phyloP scores from a whole-genome alignment of 768 basidiomycete genomes.

The Wakefieldia striispora region DNA sequence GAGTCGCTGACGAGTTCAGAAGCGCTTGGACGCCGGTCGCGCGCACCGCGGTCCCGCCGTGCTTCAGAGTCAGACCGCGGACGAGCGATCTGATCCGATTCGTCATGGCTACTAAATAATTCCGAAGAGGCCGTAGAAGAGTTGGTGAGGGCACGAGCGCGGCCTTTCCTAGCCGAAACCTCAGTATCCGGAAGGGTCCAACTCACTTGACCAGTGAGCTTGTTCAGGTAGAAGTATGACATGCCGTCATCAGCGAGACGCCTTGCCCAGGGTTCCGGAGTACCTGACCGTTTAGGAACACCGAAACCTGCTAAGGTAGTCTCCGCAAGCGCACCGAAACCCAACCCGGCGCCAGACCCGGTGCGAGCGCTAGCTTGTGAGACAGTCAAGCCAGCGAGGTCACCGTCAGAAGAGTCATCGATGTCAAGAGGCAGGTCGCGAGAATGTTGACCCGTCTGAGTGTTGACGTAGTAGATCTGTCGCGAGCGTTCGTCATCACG shows the following conservation, averaged over 20 bases:
- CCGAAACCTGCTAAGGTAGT: constrained; percentile 56
- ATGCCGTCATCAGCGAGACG: constrained; percentile 79
- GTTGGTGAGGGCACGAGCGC: constrained; percentile 32
- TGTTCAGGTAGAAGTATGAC: constrained; percentile 80
- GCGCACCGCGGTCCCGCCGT: constrained; percentile 25
- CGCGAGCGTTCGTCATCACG: neutral
- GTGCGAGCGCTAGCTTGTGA: constrained; percentile 57
- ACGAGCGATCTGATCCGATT: constrained; percentile 22
- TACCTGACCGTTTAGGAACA: constrained; percentile 52
- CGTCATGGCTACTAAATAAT: constrained; percentile 20
- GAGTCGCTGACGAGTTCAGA: constrained; percentile 62
- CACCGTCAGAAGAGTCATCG: constrained; percentile 63
- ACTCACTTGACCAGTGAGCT: constrained; percentile 58
- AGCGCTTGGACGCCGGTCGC: constrained; percentile 30
- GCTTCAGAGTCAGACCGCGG: constrained; percentile 36
- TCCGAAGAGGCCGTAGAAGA: constrained; percentile 35
- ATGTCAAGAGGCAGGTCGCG: constrained; percentile 79
- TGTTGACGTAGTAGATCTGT: constrained; percentile 95
- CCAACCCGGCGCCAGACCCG: constrained; percentile 52
- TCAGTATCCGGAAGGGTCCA: constrained; percentile 64
- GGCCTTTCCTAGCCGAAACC: constrained; percentile 26
- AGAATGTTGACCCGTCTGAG: constrained; percentile 78
- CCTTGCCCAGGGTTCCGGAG: constrained; percentile 81
- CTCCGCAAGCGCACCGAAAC: constrained; percentile 38
- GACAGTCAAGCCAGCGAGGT: constrained; percentile 53